phyloP scores from a whole-genome alignment of 225 moss, liverwort and hornwort species.

The Sphagnum tenellum region DNA sequence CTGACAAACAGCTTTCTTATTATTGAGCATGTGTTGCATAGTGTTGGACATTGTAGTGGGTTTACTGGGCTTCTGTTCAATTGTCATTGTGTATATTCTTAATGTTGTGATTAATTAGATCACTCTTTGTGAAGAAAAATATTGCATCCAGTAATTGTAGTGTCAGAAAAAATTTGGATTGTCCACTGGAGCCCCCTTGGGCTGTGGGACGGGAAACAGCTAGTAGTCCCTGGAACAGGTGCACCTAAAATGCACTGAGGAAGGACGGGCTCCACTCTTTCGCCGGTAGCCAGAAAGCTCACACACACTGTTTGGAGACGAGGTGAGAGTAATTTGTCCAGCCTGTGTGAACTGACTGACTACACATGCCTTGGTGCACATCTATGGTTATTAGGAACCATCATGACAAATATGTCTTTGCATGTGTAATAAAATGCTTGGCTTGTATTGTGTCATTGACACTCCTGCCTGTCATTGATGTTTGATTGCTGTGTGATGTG shows the following conservation, averaged over 20 bases:
- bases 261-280: slow-evolving; percentile 84
- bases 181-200: slow-evolving; percentile 66
- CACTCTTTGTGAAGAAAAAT: slow-evolving; percentile 47
- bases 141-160: slow-evolving; percentile 65
- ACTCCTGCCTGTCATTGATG: slow-evolving; percentile 30
- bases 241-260: slow-evolving; percentile 98
- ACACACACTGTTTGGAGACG: slow-evolving; percentile 64
- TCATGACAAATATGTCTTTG: slow-evolving; percentile 24
- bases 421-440: too few species aligned
- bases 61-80: slow-evolving; percentile 29
- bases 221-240: slow-evolving; percentile 94
- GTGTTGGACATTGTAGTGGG: slow-evolving; percentile 31
- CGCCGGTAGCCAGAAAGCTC: slow-evolving; percentile 98
- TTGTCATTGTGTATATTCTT: slow-evolving; percentile 28
- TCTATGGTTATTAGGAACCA: slow-evolving; percentile 42
- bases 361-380: slow-evolving; percentile 50
- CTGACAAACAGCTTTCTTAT: slow-evolving; percentile 46
- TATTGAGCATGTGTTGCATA: slow-evolving; percentile 35
- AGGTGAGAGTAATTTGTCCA: slow-evolving; percentile 99
- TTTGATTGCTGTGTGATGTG: slow-evolving; percentile 8
- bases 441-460: background rate
- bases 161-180: slow-evolving; percentile 51
- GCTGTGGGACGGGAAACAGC: slow-evolving; percentile 65
- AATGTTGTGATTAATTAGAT: slow-evolving; percentile 42
- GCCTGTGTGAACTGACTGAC: slow-evolving; percentile 83